phyloP scores from a whole-genome alignment of 352 stramenopile species.

The Phytophthora boehmeriae region DNA sequence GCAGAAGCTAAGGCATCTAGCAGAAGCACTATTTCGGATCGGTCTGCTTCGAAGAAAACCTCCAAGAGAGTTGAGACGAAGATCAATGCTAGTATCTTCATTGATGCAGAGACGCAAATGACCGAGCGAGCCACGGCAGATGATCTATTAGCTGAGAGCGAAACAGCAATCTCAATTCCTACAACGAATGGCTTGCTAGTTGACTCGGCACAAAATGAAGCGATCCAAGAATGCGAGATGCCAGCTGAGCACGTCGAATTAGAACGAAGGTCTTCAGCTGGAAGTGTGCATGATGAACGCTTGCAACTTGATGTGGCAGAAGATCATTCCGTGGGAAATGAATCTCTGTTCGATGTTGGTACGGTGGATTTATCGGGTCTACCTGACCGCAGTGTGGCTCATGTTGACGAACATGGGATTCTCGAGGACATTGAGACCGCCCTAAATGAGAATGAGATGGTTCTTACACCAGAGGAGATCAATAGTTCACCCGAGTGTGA shows the following conservation, averaged over 20 bases:
- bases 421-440: neutral
- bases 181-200: slow-evolving; percentile 3
- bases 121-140: slow-evolving; percentile 1
- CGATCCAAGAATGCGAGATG: slow-evolving; percentile 1
- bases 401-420: neutral
- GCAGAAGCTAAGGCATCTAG: slow-evolving; percentile 20
- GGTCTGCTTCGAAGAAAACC: slow-evolving; percentile 19
- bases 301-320: neutral
- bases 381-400: neutral
- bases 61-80: slow-evolving; percentile 6
- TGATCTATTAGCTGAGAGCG: neutral
- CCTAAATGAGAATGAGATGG: neutral
- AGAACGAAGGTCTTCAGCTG: neutral
- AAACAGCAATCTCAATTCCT: neutral
- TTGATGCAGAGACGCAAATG: slow-evolving; percentile 19
- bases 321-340: too few relatives aligned
- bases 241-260: neutral
- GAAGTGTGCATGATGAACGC: neutral
- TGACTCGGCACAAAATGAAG: slow-evolving; percentile 13
- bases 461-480: neutral
- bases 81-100: neutral
- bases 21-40: slow-evolving; percentile 9
- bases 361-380: too few relatives aligned
- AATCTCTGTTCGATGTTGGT: too few relatives aligned
- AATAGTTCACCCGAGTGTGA: neutral